Conservation (phyloP, 768 basidiomycete species). For the Boletus rubropictus region DNA sequence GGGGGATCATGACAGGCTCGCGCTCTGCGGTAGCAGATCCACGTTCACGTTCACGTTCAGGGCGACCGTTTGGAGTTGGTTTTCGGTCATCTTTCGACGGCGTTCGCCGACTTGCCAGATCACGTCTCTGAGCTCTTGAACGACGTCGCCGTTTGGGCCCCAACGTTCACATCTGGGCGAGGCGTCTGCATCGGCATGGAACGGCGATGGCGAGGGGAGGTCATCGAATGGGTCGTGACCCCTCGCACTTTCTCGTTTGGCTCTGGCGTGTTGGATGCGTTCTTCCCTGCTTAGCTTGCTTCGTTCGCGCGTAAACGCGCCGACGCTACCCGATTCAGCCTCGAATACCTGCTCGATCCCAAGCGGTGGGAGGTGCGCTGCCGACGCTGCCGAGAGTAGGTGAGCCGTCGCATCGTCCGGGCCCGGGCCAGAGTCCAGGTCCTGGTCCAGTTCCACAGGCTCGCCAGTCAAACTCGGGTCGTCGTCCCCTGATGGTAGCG, state of each 20-base stretch:
- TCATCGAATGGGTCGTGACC: background rate
- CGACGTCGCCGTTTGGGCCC: conserved; percentile 75
- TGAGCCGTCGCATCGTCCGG: conserved; percentile 54
- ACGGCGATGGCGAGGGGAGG: background rate
- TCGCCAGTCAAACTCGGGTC: conserved; percentile 17
- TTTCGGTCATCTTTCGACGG: conserved; percentile 46
- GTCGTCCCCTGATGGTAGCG: background rate
- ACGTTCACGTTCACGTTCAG: background rate
- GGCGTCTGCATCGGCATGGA: conserved; percentile 4
- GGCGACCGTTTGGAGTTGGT: background rate
- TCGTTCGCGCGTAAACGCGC: conserved; percentile 47
- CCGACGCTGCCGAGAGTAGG: conserved; percentile 45
- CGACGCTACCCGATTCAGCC: conserved; percentile 41
- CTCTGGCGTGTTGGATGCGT: conserved; percentile 56
- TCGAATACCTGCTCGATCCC: conserved; percentile 85
- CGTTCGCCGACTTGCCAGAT: conserved; percentile 81
- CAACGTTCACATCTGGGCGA: conserved; percentile 39
- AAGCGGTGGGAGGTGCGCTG: conserved; percentile 52
- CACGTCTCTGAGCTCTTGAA: conserved; percentile 79
- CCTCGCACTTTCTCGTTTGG: conserved; percentile 28
- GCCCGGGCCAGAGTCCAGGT: background rate
- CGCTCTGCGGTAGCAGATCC: background rate
- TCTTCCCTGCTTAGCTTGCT: conserved; percentile 71
- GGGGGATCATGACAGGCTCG: too few species aligned
- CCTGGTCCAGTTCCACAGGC: conserved; percentile 14